Conservation (phyloP, 495 filamentous ascomycete species). For the Alectoria sarmentosa region DNA sequence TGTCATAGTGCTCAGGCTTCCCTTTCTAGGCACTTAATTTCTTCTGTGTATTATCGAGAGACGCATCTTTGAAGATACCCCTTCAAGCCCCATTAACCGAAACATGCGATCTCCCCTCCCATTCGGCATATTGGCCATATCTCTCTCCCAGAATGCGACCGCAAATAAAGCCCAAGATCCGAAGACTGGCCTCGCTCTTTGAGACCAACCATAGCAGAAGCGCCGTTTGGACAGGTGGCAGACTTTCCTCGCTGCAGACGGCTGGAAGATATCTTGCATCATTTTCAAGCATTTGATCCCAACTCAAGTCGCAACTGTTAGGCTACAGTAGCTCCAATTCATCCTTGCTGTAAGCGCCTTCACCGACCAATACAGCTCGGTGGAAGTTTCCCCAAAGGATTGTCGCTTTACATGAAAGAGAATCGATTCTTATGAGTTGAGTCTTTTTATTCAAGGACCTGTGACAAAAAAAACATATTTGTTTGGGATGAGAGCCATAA, state of each 20-base stretch:
- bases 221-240: neutral
- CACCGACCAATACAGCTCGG: neutral
- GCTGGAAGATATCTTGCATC: neutral
- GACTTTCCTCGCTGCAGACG: neutral
- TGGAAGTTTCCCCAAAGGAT: too few species aligned
- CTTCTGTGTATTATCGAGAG: neutral
- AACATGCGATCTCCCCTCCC: neutral
- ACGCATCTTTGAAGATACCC: neutral
- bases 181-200: neutral
- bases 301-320: neutral
- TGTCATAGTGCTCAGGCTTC: neutral
- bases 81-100: neutral
- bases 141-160: neutral
- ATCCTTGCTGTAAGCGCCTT: neutral
- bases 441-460: too few species aligned
- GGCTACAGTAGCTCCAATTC: neutral
- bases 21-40: neutral
- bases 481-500: too few species aligned
- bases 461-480: too few species aligned
- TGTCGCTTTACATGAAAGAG: too few species aligned
- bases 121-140: neutral
- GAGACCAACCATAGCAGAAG: neutral
- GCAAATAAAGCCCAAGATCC: neutral
- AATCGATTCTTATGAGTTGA: too few species aligned
- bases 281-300: neutral